Percentiles rank a stretch among this genome's conserved stretches.
These are phyloP conservation scores for Peronospora belbahrii DNA, from an alignment of 352 stramenopile genomes.

Conservation along the genomic window DNA sequence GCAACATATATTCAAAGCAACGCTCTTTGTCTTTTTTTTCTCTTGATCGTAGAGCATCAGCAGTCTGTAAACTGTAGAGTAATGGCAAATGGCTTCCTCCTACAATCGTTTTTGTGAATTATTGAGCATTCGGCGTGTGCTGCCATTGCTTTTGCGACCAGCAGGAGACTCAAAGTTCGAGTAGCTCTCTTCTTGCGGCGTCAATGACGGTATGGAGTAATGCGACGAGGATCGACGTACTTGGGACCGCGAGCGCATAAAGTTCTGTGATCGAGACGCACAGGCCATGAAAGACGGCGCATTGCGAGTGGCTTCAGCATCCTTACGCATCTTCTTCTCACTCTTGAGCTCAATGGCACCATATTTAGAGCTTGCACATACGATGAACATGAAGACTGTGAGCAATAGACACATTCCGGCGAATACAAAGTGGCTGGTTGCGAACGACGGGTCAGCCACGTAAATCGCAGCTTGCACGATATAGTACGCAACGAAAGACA, in stretches of 20 bases:
- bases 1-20: constrained; percentile 25
- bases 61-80: no score
- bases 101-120: constrained; percentile 12
- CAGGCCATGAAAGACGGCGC: constrained; percentile 40
- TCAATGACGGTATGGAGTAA: constrained; percentile 30
- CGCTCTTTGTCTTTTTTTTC: constrained; percentile 5
- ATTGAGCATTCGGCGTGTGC: constrained; percentile 28
- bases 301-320: constrained; percentile 41
- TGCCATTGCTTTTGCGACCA: constrained; percentile 22
- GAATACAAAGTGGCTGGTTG: constrained; percentile 68
- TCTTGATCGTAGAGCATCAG: no score
- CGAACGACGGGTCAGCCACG: constrained; percentile 60
- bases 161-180: constrained; percentile 76
- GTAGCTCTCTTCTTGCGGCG: constrained; percentile 56
- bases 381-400: constrained; percentile 68
- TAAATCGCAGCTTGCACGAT: constrained; percentile 57
- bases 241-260: constrained; percentile 56
- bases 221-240: constrained; percentile 56
- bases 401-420: constrained; percentile 55
- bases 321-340: constrained; percentile 71
- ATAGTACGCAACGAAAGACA: constrained; percentile 78
- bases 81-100: no score
- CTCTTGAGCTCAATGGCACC: constrained; percentile 81
- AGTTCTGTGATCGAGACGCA: constrained; percentile 70
- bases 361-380: constrained; percentile 73